A percentile compares a stretch with the other conserved stretches of the same genome.
Conservation (phyloP, 495 filamentous ascomycete genomes). For the Cetradonia linearis region DNA sequence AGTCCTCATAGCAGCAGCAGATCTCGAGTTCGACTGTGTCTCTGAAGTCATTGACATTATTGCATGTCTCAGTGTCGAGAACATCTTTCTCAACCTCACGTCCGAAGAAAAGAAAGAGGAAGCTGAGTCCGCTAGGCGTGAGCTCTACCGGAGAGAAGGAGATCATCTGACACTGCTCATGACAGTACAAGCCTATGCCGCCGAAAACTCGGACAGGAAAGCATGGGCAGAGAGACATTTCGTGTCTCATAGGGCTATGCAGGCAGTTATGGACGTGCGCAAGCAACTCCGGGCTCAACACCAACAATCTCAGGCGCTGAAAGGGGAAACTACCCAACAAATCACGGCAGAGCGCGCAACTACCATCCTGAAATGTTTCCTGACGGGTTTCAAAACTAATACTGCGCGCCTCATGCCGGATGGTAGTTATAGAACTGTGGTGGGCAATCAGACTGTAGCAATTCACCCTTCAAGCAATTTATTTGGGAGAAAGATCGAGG, state of each 20-base stretch:
- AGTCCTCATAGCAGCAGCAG: conserved; percentile 70
- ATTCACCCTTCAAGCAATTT: conserved; percentile 85
- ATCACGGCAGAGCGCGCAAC: conserved; percentile 38
- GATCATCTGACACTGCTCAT: conserved; percentile 82
- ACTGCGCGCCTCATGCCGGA: conserved; percentile 77
- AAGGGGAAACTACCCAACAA: conserved; percentile 19
- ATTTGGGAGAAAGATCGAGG: conserved; percentile 79
- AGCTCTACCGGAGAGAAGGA: conserved; percentile 71
- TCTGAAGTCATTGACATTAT: conserved; percentile 86
- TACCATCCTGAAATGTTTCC: conserved; percentile 64
- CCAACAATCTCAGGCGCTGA: conserved; percentile 35
- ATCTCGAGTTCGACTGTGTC: conserved; percentile 58
- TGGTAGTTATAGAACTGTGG: conserved; percentile 71
- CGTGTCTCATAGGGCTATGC: conserved; percentile 76
- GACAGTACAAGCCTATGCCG: conserved; percentile 70
- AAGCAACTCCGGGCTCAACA: conserved; percentile 71
- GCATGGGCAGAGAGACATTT: conserved; percentile 70
- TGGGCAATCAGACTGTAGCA: conserved; percentile 74
- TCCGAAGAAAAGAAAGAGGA: conserved; percentile 75
- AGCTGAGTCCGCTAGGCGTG: conserved; percentile 58
- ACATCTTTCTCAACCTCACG: conserved; percentile 69
- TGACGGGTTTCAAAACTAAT: conserved; percentile 70
- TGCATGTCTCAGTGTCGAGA: conserved; percentile 77
- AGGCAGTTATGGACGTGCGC: conserved; percentile 69
- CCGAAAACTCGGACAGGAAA: conserved; percentile 61